Conservation (phyloP, 768 basidiomycete species). For the Kwoniella mangroviensis region DNA sequence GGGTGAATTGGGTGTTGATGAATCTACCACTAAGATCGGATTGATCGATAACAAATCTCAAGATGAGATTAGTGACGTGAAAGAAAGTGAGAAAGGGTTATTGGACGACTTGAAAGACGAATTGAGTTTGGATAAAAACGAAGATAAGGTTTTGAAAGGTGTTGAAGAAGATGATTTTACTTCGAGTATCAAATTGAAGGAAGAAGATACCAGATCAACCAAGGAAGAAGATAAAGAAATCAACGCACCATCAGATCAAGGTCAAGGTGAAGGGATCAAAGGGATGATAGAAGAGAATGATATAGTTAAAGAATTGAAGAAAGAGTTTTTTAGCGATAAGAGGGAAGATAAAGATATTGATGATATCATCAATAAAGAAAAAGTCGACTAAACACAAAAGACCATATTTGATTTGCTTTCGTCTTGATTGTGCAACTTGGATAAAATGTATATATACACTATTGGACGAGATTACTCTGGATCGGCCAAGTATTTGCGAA, state of each 20-base stretch:
- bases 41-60: background rate
- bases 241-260: background rate
- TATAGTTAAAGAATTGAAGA: conserved; percentile 6
- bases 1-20: conserved; percentile 29
- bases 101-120: conserved; percentile 17
- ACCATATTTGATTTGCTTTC: background rate
- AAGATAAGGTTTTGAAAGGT: conserved; percentile 11
- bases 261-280: conserved; percentile 9
- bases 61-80: conserved; percentile 5
- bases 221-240: background rate
- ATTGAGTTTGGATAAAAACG: conserved; percentile 11
- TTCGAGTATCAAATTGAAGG: background rate
- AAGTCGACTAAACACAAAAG: conserved; percentile 28
- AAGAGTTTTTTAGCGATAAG: conserved; percentile 5
- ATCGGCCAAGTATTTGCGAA: too few species aligned
- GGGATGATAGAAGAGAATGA: background rate
- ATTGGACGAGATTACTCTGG: too few species aligned
- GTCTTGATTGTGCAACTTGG: background rate
- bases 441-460: too few species aligned
- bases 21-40: conserved; percentile 1
- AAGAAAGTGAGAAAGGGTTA: conserved; percentile 14
- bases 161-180: conserved; percentile 1
- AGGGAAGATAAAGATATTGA: conserved; percentile 13
- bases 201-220: background rate
- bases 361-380: conserved; percentile 32